Evolutionary conservation across 352 stramenopile species (phyloP), one percentile per base, ranked within the genome.

Genomic region (Pseudoperonospora humuli): DNA sequence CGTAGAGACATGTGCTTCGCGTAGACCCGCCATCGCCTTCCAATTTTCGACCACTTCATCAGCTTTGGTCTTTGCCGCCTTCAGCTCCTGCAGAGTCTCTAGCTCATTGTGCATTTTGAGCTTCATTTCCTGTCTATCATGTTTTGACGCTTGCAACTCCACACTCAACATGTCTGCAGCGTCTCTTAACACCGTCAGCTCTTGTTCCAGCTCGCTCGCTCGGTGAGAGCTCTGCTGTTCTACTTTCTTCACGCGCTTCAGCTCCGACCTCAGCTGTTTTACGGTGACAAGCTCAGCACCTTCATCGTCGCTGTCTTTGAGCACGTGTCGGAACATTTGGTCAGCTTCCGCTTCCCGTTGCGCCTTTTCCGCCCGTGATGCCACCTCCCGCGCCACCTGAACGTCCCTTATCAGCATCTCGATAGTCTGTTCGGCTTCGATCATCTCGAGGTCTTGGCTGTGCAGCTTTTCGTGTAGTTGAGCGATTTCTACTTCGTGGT

Each of bases 301-400:
- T 14, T 44, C 37, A 18, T 32, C 49, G 14, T 60, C 44, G 11
- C 41, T 47, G 5, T 64, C 50, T 41, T n/a, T 29, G 18, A 54
- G 15, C 8, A 57, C 43, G 23, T 54, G 48, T 1, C 26, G 31
- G 33, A 63, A 33, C n/a, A 58, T 54, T 24, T 51, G 32, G 7
- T 63, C 54, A 5, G 54, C 38, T 46, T 63, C 54, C n/a, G 48
- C 42, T 11, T 54, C 42, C 3, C 42, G 48, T 24, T 59, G 48
- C 19, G 42, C 35, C 17, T 58, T 17, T 38, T 63, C 54, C 6
- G 54, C 54, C 39, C 27, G 37, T 18, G 29, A 18, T 8, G 34
- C 36, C n/a, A 28, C 20, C 29, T 42, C 17, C 7, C 39, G 36
- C 7, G 39, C 17, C 11, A 23, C 18, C 15, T 49, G 15, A 3